Evolutionary conservation across 2,329 filamentous ascomycete species (phyloP), one percentile per base, ranked within the genome.

Genomic region (Pseudogymnoascus sp.): DNA sequence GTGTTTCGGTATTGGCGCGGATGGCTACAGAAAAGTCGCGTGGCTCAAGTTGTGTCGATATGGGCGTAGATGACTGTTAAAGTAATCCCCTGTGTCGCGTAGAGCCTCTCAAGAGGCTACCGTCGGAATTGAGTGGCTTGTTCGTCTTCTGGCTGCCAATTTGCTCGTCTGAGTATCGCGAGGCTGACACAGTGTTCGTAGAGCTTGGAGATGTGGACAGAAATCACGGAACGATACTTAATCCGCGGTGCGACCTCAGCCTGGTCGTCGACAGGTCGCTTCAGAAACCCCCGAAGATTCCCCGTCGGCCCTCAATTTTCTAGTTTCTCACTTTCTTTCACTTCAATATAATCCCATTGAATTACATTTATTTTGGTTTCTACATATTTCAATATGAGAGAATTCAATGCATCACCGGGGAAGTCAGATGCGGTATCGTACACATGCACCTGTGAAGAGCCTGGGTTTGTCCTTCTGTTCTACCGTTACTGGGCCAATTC

Each of bases 401-500:
- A 56, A 6, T 28, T 56, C 26, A 56, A 56, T 56, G 50, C 50
- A 56, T 10, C 16, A 1, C 50, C 28, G 28, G 70, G 70, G 16
- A 64, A 62, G 16, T 73, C 72, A 10, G 71, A 73, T 31, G 70
- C 72, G 2, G 41, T 74, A 6, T 68, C 71, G 7, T 73, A 69
- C 59, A 68, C 59, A n/a, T 74, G 72, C 56, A 70, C 67, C 26
- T 73, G 72, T 59, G 16, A 66, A n/a, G 35, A 64, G 10, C 63
- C 64, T 11, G 72, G 72, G 5, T 61, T 65, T 6, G 67, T 73
- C 6, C 69, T 74, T 26, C 67, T 74, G 14, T 74, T 74, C 65
- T 74, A 73, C 37, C 68, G 72, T n/a, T 74, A 74, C 59, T 74
- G 68, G 46, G 60, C 64, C 24, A 68, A 71, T 19, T 56, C 66